A percentile compares a stretch with the other conserved stretches of the same genome.
phyloP scores from a whole-genome alignment of 2,329 filamentous ascomycete genomes.

The Arthrobotrys sphaeroides region DNA sequence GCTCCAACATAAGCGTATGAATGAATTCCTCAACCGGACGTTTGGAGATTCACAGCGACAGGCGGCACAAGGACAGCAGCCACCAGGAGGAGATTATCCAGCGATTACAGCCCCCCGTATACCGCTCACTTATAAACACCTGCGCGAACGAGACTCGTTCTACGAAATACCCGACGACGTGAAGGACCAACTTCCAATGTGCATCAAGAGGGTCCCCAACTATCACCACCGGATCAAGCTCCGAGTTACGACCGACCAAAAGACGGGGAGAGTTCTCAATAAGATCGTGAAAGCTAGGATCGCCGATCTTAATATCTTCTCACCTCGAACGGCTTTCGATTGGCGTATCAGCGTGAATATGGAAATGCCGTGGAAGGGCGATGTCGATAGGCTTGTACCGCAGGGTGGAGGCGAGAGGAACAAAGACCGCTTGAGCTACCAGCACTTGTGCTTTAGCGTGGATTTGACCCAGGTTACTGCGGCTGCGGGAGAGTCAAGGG shows the following conservation, averaged over 20 bases:
- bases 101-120: slow-evolving; percentile 65
- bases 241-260: slow-evolving; percentile 79
- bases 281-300: slow-evolving; percentile 94
- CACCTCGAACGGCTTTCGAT: slow-evolving; percentile 80
- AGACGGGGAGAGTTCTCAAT: slow-evolving; percentile 73
- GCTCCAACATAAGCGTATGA: slow-evolving; percentile 83
- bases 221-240: slow-evolving; percentile 67
- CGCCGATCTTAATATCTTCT: slow-evolving; percentile 84
- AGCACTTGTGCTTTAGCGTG: slow-evolving; percentile 84
- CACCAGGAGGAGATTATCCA: slow-evolving; percentile 62
- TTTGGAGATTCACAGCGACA: slow-evolving; percentile 69
- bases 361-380: slow-evolving; percentile 85
- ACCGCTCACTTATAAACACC: slow-evolving; percentile 80
- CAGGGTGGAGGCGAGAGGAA: slow-evolving; percentile 70
- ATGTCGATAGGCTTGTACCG: slow-evolving; percentile 67
- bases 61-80: slow-evolving; percentile 58
- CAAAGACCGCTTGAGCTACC: slow-evolving; percentile 93
- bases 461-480: slow-evolving; percentile 86
- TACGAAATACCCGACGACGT: slow-evolving; percentile 74
- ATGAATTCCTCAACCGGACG: slow-evolving; percentile 80
- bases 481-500: slow-evolving; percentile 30
- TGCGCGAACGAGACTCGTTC: slow-evolving; percentile 83
- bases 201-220: slow-evolving; percentile 61
- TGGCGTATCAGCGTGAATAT: slow-evolving; percentile 94
- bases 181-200: slow-evolving; percentile 70